These are phyloP conservation scores for Colletotrichum endophyticum DNA, from an alignment of 2,329 filamentous ascomycete genomes.

Conservation along the genomic window DNA sequence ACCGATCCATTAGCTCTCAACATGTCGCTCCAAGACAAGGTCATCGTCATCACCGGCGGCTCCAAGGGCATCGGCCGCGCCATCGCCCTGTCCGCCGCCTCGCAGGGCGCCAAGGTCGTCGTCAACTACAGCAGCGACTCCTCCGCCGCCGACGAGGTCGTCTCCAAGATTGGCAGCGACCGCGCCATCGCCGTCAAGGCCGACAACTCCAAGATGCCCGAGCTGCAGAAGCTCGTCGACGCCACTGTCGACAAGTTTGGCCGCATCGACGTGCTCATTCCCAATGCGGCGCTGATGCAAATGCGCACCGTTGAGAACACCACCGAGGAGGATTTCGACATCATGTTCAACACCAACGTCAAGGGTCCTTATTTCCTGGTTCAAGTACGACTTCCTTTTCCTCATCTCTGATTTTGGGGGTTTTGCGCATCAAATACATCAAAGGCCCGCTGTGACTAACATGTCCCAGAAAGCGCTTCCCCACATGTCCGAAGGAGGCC, in stretches of 20 bases:
- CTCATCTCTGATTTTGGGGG: not conserved
- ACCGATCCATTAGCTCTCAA: not conserved
- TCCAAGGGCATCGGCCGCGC: conserved; percentile 66
- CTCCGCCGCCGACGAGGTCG: conserved; percentile 51
- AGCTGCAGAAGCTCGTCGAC: conserved; percentile 53
- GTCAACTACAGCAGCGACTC: conserved; percentile 59
- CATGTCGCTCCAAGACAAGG: conserved; percentile 41
- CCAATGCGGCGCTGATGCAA: conserved; percentile 58
- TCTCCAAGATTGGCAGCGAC: conserved; percentile 50
- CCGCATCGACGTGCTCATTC: conserved; percentile 63
- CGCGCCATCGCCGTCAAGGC: conserved; percentile 60
- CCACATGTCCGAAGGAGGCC: conserved; percentile 52
- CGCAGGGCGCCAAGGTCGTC: conserved; percentile 60
- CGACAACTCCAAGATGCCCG: conserved; percentile 51
- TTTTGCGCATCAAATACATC: not conserved
- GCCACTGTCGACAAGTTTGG: conserved; percentile 54
- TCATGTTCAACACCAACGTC: conserved; percentile 56
- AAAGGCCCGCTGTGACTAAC: not conserved
- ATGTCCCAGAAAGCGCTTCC: conserved; percentile 50
- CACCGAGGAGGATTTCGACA: conserved; percentile 57
- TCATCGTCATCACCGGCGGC: conserved; percentile 57
- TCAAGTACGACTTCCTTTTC: conserved; percentile 31
- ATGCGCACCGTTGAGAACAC: conserved; percentile 53
- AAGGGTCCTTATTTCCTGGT: conserved; percentile 62
- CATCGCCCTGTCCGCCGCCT: conserved; percentile 61